phyloP scores from a whole-genome alignment of 164 flowering plant genomes.

The Dillenia turbinata region DNA sequence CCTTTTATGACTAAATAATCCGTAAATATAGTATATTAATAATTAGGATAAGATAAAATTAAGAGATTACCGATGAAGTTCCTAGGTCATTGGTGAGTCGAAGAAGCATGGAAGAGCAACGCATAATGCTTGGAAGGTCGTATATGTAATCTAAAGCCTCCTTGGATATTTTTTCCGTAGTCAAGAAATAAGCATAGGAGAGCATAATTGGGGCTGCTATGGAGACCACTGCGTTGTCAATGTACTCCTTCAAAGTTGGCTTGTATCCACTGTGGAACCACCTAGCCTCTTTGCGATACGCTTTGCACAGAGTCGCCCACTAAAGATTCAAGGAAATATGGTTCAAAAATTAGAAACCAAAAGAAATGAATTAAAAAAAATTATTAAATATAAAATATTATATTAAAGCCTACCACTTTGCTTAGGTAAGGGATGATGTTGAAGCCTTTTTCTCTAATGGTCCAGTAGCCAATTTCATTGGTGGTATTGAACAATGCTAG shows the following conservation, averaged over 20 bases:
- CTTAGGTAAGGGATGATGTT: constrained; percentile 3
- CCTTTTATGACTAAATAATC: constrained; percentile 11
- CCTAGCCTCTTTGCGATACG: constrained; percentile 1
- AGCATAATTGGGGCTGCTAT: not conserved
- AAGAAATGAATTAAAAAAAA: not conserved
- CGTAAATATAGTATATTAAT: no score
- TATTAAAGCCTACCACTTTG: not conserved
- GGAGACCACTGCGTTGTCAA: constrained; percentile 1
- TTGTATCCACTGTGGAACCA: constrained; percentile 2
- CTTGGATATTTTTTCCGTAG: not conserved
- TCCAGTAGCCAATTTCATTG: constrained; percentile 12
- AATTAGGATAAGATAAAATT: not conserved
- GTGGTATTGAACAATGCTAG: constrained; percentile 13
- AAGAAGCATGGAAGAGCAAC: not conserved
- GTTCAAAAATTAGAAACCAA: not conserved
- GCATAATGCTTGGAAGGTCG: not conserved
- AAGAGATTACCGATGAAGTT: constrained; percentile 2
- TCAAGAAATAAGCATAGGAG: not conserved
- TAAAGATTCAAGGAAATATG: not conserved
- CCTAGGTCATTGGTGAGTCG: constrained; percentile 6
- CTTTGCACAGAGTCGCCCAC: not conserved
- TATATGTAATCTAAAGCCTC: constrained; percentile 2
- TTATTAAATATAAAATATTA: no score
- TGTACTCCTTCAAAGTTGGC: constrained; percentile 4
- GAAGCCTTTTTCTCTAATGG: constrained; percentile 1